Percentiles rank a stretch among this genome's conserved stretches.
Conservation (phyloP, 2,329 filamentous ascomycete species). For the Colletotrichum sp. region DNA sequence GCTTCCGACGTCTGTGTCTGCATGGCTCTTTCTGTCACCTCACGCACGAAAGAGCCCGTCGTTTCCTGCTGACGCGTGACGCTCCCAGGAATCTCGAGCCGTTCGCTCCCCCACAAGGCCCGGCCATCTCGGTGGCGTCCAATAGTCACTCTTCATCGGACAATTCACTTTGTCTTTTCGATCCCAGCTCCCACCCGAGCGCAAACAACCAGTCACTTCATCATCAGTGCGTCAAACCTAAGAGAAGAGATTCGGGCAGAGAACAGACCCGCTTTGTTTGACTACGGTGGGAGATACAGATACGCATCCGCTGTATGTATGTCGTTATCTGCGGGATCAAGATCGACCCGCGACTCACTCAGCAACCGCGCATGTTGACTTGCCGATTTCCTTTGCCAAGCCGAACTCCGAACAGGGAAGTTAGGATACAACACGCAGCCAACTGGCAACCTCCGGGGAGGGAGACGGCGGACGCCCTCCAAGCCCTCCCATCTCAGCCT, state of each 20-base stretch:
- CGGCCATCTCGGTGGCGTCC: constrained; percentile 10
- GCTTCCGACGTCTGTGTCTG: not conserved
- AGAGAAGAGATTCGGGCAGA: not conserved
- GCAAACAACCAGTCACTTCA: not conserved
- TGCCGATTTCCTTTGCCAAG: constrained; percentile 2
- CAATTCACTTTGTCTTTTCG: not conserved
- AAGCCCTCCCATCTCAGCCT: not conserved
- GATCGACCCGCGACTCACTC: constrained; percentile 4
- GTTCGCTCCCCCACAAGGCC: not conserved
- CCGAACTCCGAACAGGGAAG: not conserved
- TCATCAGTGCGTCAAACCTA: not conserved
- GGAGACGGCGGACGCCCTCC: not conserved
- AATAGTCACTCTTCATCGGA: constrained; percentile 14
- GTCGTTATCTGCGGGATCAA: not conserved
- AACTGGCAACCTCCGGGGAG: not conserved
- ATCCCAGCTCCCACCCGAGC: constrained; percentile 12
- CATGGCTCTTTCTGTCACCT: not conserved
- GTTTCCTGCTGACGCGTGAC: constrained; percentile 4
- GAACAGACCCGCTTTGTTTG: constrained; percentile 1
- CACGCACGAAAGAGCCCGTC: not conserved
- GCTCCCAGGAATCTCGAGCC: not conserved
- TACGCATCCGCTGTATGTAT: not conserved
- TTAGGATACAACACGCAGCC: not conserved
- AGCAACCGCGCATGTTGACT: not conserved
- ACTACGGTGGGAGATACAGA: not conserved